Conservation (phyloP, 1,139 yeast species). For the Pichia sp. region DNA sequence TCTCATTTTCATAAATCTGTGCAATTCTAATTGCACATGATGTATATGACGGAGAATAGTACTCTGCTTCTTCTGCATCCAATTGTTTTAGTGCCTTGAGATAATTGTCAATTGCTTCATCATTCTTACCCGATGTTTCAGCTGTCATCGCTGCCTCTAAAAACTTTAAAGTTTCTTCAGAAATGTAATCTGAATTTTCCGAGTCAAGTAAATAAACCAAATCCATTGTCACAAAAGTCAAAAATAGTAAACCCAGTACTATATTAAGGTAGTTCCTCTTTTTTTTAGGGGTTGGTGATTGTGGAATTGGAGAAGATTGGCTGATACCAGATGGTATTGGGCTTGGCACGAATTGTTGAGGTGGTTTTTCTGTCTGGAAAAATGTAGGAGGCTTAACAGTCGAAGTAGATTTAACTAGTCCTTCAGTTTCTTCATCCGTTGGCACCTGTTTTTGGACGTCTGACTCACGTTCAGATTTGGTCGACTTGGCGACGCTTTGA, state of each 20-base stretch:
- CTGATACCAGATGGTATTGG: too few species aligned
- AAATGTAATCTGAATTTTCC: conserved; percentile 8
- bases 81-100: conserved; percentile 13
- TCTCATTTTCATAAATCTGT: conserved; percentile 49
- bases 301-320: too few species aligned
- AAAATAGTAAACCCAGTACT: too few species aligned
- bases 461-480: neutral
- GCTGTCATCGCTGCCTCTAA: conserved; percentile 14
- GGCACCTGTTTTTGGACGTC: neutral
- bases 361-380: too few species aligned
- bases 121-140: conserved; percentile 16
- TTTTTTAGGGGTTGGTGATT: too few species aligned
- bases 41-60: conserved; percentile 61
- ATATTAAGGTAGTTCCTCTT: too few species aligned
- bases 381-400: neutral
- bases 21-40: conserved; percentile 80
- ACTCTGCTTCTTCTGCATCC: conserved; percentile 34
- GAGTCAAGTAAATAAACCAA: neutral
- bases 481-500: neutral
- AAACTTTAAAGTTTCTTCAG: conserved; percentile 11
- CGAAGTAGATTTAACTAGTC: too few species aligned
- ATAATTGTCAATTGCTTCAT: conserved; percentile 17
- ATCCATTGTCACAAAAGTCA: too few species aligned
- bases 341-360: neutral
- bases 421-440: neutral